Conservation (phyloP, 1,139 yeast species). For the Maudiozyma humilis region DNA sequence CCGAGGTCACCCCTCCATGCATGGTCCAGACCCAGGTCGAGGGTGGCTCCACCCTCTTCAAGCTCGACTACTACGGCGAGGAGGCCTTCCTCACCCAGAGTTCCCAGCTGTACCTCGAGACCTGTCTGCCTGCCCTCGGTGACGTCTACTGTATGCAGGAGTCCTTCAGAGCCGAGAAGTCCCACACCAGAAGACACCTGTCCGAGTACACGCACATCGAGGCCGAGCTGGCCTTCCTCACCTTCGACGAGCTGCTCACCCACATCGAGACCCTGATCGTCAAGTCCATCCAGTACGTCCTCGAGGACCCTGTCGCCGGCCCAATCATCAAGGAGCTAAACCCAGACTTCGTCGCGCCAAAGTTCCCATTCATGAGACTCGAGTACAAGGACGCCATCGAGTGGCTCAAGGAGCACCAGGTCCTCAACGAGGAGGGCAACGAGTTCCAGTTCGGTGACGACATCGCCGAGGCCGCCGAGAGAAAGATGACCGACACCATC, state of each 20-base stretch:
- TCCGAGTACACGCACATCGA: conserved; percentile 96
- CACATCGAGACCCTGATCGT: conserved; percentile 80
- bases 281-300: conserved; percentile 59
- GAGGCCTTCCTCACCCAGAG: conserved; percentile 95
- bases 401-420: conserved; percentile 93
- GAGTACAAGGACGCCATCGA: conserved; percentile 83
- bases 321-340: conserved; percentile 83
- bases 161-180: conserved; percentile 97
- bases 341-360: conserved; percentile 81
- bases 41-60: conserved; percentile 95
- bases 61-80: conserved; percentile 91
- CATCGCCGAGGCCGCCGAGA: conserved; percentile 98
- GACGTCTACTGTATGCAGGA: conserved; percentile 97
- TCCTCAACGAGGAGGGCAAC: conserved; percentile 90
- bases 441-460: conserved; percentile 94
- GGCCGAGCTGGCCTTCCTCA: conserved; percentile 80
- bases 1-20: conserved; percentile 97
- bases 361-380: conserved; percentile 83
- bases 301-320: conserved; percentile 87
- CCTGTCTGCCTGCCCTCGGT: conserved; percentile 91
- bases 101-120: conserved; percentile 93
- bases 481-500: conserved; percentile 94
- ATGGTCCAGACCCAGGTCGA: conserved; percentile 99
- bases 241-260: conserved; percentile 73
- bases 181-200: conserved; percentile 97